Percentiles rank a stretch among this genome's conserved stretches.
Conservation (phyloP, 2,329 filamentous ascomycete genomes). For the Dothideomycetes sp. region DNA sequence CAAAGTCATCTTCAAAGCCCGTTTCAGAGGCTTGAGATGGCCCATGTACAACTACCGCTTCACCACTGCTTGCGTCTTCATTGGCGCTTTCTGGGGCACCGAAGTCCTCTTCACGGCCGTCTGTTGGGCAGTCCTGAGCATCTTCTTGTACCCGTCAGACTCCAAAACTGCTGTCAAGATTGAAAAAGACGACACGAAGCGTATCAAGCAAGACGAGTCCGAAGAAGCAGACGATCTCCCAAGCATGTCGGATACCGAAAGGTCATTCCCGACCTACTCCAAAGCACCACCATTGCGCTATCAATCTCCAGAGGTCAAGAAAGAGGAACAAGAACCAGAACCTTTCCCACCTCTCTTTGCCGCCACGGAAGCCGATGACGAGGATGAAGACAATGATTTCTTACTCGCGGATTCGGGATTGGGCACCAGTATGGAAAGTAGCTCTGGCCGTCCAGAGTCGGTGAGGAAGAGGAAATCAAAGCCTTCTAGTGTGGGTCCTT, state of each 20-base stretch:
- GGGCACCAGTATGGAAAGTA: conserved; percentile 40
- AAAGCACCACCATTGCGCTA: conserved; percentile 34
- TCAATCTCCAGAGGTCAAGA: conserved; percentile 20
- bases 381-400: conserved; percentile 36
- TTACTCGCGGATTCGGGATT: conserved; percentile 40
- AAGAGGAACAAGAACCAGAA: conserved; percentile 18
- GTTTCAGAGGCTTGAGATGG: conserved; percentile 67
- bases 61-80: conserved; percentile 59
- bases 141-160: conserved; percentile 26
- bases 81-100: conserved; percentile 63
- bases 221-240: conserved; percentile 18
- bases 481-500: too few relatives aligned
- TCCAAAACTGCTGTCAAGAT: conserved; percentile 16
- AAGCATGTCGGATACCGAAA: conserved; percentile 37
- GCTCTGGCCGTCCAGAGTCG: conserved; percentile 15
- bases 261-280: conserved; percentile 40
- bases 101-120: conserved; percentile 59
- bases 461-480: conserved; percentile 10
- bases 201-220: conserved; percentile 21
- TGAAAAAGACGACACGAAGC: conserved; percentile 9
- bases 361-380: conserved; percentile 28
- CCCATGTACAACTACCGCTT: conserved; percentile 79
- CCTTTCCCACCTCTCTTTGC: conserved; percentile 16
- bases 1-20: conserved; percentile 60
- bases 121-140: conserved; percentile 53